Conservation (phyloP, 345 rosid genomes). For the Linum trigynum region DNA sequence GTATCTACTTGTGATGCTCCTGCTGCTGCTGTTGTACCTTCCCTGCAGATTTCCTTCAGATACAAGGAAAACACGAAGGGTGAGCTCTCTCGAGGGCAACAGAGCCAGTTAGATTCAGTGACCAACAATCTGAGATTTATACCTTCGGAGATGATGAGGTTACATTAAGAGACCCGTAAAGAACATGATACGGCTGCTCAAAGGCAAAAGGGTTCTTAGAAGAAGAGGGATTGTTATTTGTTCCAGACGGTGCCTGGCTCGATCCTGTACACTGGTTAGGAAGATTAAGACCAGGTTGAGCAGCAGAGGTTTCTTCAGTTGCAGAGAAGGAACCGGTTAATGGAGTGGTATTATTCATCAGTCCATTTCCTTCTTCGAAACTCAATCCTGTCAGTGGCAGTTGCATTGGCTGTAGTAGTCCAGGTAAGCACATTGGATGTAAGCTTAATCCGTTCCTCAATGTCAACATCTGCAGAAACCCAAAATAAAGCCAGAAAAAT, state of each 20-base stretch:
- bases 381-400: constrained; percentile 29
- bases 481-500: background rate
- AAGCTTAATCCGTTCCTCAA: constrained; percentile 51
- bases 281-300: constrained; percentile 19
- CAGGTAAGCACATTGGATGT: constrained; percentile 46
- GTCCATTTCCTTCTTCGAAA: constrained; percentile 31
- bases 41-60: constrained; percentile 36
- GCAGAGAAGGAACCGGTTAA: constrained; percentile 24
- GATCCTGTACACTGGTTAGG: constrained; percentile 23
- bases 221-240: constrained; percentile 13
- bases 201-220: constrained; percentile 30
- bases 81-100: background rate
- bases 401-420: constrained; percentile 36
- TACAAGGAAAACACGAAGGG: background rate
- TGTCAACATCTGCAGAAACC: constrained; percentile 41
- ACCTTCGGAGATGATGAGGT: constrained; percentile 37
- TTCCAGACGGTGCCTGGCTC: constrained; percentile 25
- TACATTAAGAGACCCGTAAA: constrained; percentile 27
- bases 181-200: constrained; percentile 27
- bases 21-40: constrained; percentile 20
- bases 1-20: constrained; percentile 18
- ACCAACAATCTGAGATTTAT: constrained; percentile 8
- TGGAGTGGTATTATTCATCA: constrained; percentile 22
- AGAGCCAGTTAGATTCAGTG: constrained; percentile 1
- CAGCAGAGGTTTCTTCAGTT: constrained; percentile 24